Conservation (phyloP, 2,329 filamentous ascomycete species). For the Epichloe glyceriae region DNA sequence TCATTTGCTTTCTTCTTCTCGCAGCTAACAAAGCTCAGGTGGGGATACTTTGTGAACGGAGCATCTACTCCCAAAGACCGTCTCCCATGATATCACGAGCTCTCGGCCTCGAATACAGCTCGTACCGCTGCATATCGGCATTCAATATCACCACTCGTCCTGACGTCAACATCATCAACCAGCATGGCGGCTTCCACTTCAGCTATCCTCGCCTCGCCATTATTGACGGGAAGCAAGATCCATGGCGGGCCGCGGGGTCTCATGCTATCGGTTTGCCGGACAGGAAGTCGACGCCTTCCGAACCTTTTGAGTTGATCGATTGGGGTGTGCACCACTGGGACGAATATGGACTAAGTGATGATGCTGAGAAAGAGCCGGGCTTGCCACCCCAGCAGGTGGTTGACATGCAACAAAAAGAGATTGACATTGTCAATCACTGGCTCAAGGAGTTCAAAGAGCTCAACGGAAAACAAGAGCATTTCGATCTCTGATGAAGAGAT, state of each 20-base stretch:
- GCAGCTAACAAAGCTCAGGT: conserved; percentile 30
- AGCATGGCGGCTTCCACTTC: conserved; percentile 61
- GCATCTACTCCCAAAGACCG: conserved; percentile 50
- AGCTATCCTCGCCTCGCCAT: conserved; percentile 62
- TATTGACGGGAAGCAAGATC: conserved; percentile 66
- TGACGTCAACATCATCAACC: conserved; percentile 56
- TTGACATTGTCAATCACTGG: conserved; percentile 54
- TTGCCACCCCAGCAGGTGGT: conserved; percentile 47
- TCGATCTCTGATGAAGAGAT: background rate
- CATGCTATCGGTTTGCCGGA: conserved; percentile 49
- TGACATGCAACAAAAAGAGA: conserved; percentile 43
- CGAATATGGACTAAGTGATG: conserved; percentile 46
- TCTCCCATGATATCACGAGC: conserved; percentile 61
- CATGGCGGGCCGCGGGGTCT: conserved; percentile 64
- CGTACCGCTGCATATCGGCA: conserved; percentile 47
- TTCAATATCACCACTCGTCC: conserved; percentile 58
- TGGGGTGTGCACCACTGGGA: conserved; percentile 77
- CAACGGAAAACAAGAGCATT: no score
- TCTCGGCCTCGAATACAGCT: conserved; percentile 49
- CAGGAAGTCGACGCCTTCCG: conserved; percentile 44
- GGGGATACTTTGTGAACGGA: conserved; percentile 69
- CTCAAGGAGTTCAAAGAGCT: conserved; percentile 36
- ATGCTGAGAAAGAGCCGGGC: conserved; percentile 39
- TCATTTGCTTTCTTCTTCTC: background rate
- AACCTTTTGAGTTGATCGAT: conserved; percentile 62